phyloP scores from a whole-genome alignment of 345 rosid species.

The Ceriops decandra region DNA sequence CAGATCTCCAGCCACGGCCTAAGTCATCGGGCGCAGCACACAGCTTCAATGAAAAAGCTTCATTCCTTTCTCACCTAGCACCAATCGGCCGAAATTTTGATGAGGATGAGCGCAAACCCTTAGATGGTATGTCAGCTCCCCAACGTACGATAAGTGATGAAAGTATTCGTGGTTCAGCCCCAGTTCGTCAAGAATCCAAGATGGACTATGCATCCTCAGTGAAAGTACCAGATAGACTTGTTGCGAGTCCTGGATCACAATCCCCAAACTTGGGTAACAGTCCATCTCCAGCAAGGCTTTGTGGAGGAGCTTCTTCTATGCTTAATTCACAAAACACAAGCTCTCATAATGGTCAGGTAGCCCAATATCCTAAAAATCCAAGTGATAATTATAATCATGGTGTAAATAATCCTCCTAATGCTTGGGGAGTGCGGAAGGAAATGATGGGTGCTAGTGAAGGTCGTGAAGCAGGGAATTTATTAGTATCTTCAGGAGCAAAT shows the following conservation, averaged over 20 bases:
- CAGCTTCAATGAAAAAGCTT: slow-evolving; percentile 21
- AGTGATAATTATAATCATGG: background rate
- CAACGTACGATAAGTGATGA: slow-evolving; percentile 14
- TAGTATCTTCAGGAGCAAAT: background rate
- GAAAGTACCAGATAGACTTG: slow-evolving; percentile 19
- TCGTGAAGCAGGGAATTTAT: background rate
- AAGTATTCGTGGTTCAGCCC: background rate
- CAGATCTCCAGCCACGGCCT: slow-evolving; percentile 24
- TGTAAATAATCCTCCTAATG: slow-evolving; percentile 14
- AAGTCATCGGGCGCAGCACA: slow-evolving; percentile 22
- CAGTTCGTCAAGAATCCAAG: slow-evolving; percentile 14
- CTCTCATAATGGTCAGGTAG: slow-evolving; percentile 4
- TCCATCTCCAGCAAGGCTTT: slow-evolving; percentile 5
- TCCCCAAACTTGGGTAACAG: slow-evolving; percentile 10
- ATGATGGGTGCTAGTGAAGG: background rate
- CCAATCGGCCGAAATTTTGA: slow-evolving; percentile 29
- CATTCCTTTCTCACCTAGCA: slow-evolving; percentile 17
- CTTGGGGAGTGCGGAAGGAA: slow-evolving; percentile 22
- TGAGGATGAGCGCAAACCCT: slow-evolving; percentile 28
- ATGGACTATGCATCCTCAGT: background rate
- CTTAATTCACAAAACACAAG: background rate
- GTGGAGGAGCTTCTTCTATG: background rate
- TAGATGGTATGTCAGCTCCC: slow-evolving; percentile 11
- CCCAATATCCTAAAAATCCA: slow-evolving; percentile 1
- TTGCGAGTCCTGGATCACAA: slow-evolving; percentile 9